These are phyloP conservation scores for Neurospora discreta DNA, from an alignment of 495 filamentous ascomycete species.

Conservation along the genomic window DNA sequence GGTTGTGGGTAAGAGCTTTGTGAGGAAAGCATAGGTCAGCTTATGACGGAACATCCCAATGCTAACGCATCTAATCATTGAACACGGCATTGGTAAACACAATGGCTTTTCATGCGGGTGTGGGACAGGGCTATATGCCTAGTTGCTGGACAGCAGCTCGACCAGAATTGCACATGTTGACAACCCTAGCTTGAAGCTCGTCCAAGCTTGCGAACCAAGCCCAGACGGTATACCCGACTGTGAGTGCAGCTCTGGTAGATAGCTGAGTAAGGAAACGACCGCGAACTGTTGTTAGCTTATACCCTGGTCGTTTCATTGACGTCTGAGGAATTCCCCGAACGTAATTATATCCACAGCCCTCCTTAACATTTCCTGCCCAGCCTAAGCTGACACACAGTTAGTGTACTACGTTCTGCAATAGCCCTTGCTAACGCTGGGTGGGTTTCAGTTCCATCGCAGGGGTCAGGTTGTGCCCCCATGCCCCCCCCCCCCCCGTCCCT, in stretches of 20 bases:
- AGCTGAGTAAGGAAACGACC: not conserved
- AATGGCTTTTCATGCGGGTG: not conserved
- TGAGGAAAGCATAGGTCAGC: not conserved
- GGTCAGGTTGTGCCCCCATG: not conserved
- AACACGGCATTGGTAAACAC: not conserved
- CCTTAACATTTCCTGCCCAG: not conserved
- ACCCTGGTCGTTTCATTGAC: not conserved
- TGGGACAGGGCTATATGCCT: not conserved
- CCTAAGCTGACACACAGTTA: not conserved
- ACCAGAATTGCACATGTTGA: not conserved
- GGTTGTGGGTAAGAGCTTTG: not conserved
- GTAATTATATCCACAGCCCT: not conserved
- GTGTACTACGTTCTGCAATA: not conserved
- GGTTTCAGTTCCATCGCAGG: not conserved
- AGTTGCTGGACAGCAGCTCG: not conserved
- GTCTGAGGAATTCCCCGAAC: constrained; percentile 12
- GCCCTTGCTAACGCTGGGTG: not conserved
- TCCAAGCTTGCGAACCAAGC: not conserved
- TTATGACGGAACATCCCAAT: not conserved
- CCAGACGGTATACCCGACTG: not conserved
- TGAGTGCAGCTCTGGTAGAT: not conserved
- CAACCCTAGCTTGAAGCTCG: not conserved
- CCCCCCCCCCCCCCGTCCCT: too few species aligned
- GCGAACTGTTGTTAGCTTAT: not conserved
- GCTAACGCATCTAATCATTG: not conserved